These are phyloP conservation scores for Colletotrichum sp. DNA, from an alignment of 2,329 filamentous ascomycete species.

Conservation along the genomic window DNA sequence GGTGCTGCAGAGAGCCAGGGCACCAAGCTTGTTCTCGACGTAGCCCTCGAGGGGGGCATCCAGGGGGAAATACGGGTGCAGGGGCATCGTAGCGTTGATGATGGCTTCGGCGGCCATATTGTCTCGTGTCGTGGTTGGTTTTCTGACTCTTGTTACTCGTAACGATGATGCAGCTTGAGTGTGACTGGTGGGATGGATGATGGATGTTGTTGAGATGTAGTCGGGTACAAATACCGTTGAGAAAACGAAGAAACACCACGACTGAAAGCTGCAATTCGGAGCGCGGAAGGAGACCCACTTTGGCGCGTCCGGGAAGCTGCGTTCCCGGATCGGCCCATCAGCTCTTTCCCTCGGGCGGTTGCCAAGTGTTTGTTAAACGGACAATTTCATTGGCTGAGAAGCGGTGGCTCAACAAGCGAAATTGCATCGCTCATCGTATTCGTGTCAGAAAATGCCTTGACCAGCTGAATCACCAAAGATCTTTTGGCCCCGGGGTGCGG, in stretches of 20 bases:
- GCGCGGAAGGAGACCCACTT: not conserved
- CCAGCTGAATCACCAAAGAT: not conserved
- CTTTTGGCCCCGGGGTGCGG: not conserved
- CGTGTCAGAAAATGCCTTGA: not conserved
- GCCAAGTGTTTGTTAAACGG: not conserved
- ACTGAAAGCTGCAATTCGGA: not conserved
- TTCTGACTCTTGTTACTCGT: not conserved
- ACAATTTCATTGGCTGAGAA: not conserved
- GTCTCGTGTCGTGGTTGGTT: not conserved
- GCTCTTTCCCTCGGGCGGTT: not conserved
- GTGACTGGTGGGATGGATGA: not conserved
- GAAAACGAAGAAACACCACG: not conserved
- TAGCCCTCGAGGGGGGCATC: constrained; percentile 67
- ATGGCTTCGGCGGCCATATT: not conserved
- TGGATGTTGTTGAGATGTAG: not conserved
- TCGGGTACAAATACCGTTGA: not conserved
- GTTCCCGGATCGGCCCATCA: constrained; percentile 8
- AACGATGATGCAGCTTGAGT: not conserved
- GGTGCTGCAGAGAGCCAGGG: constrained; percentile 61
- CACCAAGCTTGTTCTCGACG: constrained; percentile 67
- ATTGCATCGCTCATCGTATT: not conserved
- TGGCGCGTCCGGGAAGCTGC: not conserved
- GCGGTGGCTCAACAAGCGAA: not conserved
- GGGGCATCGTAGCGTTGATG: constrained; percentile 6
- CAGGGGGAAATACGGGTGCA: constrained; percentile 75